Percentiles rank a stretch among this genome's conserved stretches.
These are phyloP conservation scores for sweet orange (Citrus sinensis) DNA, from an alignment of 345 rosid genomes.

Conservation along the genomic window DVS_A1.0 CM039169.1:2624501-2625000, in stretches of 20 bases:
- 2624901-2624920: background rate
- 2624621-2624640: no score
- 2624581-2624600: no score
- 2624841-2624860: background rate
- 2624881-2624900: background rate
- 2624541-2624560: no score
- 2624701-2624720: background rate
- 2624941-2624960: background rate
- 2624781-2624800: background rate
- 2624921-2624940: background rate
- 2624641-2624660: background rate
- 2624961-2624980: background rate
- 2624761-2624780: background rate
- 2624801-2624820: background rate
- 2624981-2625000: background rate
- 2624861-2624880: background rate
- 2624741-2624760: background rate
- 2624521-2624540: no score
- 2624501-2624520: no score
- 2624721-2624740: background rate
- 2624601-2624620: no score
- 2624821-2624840: background rate
- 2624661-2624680: background rate
- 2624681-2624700: background rate
- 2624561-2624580: no score